Conservation (phyloP, 768 basidiomycete species). For the Mycena belliarum region DNA sequence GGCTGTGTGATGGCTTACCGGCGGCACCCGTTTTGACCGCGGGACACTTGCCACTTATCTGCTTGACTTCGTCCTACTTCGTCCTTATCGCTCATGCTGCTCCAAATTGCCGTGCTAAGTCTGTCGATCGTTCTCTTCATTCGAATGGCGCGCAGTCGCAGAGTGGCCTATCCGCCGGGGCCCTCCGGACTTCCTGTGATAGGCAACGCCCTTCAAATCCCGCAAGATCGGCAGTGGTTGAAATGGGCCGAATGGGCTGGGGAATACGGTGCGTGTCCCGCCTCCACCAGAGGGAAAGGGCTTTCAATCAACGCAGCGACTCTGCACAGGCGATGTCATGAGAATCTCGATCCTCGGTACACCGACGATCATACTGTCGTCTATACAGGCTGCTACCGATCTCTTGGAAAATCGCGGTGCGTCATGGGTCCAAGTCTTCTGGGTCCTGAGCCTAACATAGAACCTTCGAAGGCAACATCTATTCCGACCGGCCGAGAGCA, state of each 20-base stretch:
- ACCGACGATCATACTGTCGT: constrained; percentile 28
- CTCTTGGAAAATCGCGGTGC: constrained; percentile 30
- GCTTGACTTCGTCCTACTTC: too few relatives aligned
- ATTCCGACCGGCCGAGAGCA: constrained; percentile 33
- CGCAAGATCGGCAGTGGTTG: constrained; percentile 22
- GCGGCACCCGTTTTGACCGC: too few relatives aligned
- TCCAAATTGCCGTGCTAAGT: neutral
- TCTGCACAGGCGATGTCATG: constrained; percentile 27
- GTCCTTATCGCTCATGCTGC: neutral
- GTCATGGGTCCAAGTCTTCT: neutral
- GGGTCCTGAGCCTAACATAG: neutral
- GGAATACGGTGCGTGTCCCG: constrained; percentile 20
- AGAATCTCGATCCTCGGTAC: constrained; percentile 28
- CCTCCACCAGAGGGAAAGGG: neutral
- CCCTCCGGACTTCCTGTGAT: constrained; percentile 20
- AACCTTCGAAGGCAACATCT: constrained; percentile 28
- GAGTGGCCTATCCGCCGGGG: constrained; percentile 13
- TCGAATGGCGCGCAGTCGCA: neutral
- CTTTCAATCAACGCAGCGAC: too few relatives aligned
- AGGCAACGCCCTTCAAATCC: constrained; percentile 26
- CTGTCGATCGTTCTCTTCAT: neutral
- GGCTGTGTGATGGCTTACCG: too few relatives aligned
- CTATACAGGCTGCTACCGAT: constrained; percentile 27
- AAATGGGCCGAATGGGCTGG: constrained; percentile 24
- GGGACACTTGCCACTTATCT: too few relatives aligned